These are phyloP conservation scores for Pleurotus tuber-regium DNA, from an alignment of 768 basidiomycete genomes.

Conservation along the genomic window DNA sequence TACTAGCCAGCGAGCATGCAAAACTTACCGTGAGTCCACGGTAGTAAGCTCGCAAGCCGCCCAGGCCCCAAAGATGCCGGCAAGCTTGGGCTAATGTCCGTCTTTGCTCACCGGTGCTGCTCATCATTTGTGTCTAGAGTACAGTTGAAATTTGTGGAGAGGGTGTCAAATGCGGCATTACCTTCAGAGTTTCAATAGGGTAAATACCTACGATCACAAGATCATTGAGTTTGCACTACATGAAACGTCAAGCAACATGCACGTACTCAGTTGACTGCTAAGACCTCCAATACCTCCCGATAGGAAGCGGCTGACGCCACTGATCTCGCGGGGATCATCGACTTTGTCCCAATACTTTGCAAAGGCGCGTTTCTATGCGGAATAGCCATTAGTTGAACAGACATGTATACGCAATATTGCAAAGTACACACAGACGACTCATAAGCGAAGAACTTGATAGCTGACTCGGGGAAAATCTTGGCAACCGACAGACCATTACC, in stretches of 20 bases:
- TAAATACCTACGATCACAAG: slow-evolving; percentile 70
- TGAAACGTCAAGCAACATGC: slow-evolving; percentile 10
- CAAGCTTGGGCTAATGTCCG: slow-evolving; percentile 62
- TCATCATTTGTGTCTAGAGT: slow-evolving; percentile 92
- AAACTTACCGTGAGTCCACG: slow-evolving; percentile 78
- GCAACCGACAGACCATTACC: slow-evolving; percentile 91
- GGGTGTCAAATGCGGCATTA: too few species aligned
- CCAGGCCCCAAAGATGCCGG: slow-evolving; percentile 72
- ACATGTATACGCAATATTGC: slow-evolving; percentile 10
- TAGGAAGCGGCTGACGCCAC: slow-evolving; percentile 88
- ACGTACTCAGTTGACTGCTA: slow-evolving; percentile 82
- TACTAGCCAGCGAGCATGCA: slow-evolving; percentile 10
- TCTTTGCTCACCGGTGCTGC: slow-evolving; percentile 61
- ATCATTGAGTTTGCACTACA: slow-evolving; percentile 17
- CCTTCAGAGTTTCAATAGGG: slow-evolving; percentile 95
- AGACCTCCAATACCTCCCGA: slow-evolving; percentile 97
- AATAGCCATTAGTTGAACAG: slow-evolving; percentile 6
- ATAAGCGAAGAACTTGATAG: slow-evolving; percentile 96
- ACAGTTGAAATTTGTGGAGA: slow-evolving; percentile 3
- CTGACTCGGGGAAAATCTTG: slow-evolving; percentile 97
- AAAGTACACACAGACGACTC: slow-evolving; percentile 77
- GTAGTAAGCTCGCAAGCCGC: slow-evolving; percentile 84
- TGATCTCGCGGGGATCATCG: slow-evolving; percentile 84
- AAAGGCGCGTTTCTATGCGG: slow-evolving; percentile 84
- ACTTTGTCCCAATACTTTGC: slow-evolving; percentile 91